phyloP scores from a whole-genome alignment of 2,329 filamentous ascomycete genomes.

The Tolypocladium amazonense region DNA sequence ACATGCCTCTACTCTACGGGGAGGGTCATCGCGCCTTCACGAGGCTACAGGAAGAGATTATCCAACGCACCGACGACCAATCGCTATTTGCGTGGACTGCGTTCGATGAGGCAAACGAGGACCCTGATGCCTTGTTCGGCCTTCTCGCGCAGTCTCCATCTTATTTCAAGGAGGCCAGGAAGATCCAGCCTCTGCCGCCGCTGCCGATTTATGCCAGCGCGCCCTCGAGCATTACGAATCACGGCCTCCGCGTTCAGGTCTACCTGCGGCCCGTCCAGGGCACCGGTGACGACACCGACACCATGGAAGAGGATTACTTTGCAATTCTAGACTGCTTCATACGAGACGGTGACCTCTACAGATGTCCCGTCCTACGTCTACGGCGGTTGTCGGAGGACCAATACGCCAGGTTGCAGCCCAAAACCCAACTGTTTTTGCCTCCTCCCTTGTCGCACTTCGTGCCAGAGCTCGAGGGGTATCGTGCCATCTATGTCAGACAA shows the following conservation, averaged over 20 bases:
- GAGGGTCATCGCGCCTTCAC: constrained; percentile 10
- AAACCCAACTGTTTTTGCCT: background rate
- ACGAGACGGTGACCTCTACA: background rate
- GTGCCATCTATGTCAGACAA: background rate
- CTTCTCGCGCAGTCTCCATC: background rate
- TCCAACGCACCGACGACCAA: constrained; percentile 5
- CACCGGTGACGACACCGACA: background rate
- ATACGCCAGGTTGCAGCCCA: background rate
- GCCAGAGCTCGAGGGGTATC: background rate
- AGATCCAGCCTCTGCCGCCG: background rate
- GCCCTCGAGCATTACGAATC: background rate
- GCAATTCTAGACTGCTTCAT: background rate
- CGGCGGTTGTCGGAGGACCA: background rate
- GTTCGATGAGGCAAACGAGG: background rate
- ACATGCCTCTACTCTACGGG: constrained; percentile 13
- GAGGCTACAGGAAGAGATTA: constrained; percentile 10
- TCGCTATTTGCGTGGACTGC: constrained; percentile 5
- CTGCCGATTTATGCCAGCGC: background rate
- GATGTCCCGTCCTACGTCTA: background rate
- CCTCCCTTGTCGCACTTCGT: background rate
- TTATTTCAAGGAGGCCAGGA: background rate
- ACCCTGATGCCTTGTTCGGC: background rate
- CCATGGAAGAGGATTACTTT: background rate
- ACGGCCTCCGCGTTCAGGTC: background rate
- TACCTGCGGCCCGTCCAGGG: background rate